Base-by-base conservation (phyloP, 345 rosid genomes). In the Viola odorata region DNA sequence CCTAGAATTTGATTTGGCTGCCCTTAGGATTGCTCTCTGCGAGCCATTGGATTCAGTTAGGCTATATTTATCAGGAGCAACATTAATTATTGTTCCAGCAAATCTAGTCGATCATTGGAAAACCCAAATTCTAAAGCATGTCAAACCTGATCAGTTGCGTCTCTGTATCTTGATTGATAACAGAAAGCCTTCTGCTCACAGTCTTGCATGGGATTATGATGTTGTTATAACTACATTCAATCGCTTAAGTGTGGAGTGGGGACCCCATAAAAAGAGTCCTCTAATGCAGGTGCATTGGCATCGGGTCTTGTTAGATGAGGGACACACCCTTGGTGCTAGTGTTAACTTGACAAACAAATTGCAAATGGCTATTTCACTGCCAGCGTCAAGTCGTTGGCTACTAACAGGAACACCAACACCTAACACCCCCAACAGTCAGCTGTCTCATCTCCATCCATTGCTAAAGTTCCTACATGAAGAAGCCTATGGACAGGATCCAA, bases 241-340 rank as follows among this genome's bases (percentile, higher is more conserved):
- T 65, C 96, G 99, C 58, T 73, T 94, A 65, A 94, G 99, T 82
- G 95, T 86, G 16, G 99, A 94, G 67, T 94, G 99, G 99, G 70
- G 84, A 39, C 84, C 80, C 48, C 82, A 61, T 57, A 88, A 88
- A 77, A 81, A 74, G 71, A 94, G 99, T 73, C 90, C 88, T 60
- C 71, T 94, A 82, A 80, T 78, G 84, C 88, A 90, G 73, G 96
- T 94, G 57, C 99, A 94, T 81, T 94, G 97, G 97, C 90, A 84
- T 59, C 85, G 97, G 78, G 70, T 90, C 74, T 83, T 94, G 56
- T 65, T 94, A 78, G 99, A 94, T 70, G 99, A 94, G 77, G 99
- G 99, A 62, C 97, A 94, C 78, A 94, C 97, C 65, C 96, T 94
- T 67, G 99, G 99, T 61, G 87, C 96, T 60, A 90, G 97, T 77